These are phyloP conservation scores for Trichophyton benhamiae DNA, from an alignment of 2,329 filamentous ascomycete genomes.

Conservation along the genomic window DNA sequence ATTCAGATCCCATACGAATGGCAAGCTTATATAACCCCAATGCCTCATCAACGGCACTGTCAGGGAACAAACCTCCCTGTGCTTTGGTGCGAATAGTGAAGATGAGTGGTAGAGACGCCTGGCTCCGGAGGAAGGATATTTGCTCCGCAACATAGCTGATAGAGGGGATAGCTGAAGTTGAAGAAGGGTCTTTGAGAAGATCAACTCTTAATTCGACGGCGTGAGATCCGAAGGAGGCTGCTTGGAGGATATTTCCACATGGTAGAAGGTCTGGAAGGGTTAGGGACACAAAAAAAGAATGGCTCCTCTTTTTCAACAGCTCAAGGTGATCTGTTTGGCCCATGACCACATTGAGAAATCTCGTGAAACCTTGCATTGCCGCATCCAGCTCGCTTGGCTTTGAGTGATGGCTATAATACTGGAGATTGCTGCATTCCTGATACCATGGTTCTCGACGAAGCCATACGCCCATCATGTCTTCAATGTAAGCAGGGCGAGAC, in stretches of 20 bases:
- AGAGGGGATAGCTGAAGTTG: constrained; percentile 44
- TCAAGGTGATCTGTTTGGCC: constrained; percentile 46
- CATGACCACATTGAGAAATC: constrained; percentile 58
- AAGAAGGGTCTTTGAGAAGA: constrained; percentile 61
- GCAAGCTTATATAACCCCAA: constrained; percentile 65
- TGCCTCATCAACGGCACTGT: constrained; percentile 58
- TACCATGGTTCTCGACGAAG: constrained; percentile 80
- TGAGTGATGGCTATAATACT: constrained; percentile 71
- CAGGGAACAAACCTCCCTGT: constrained; percentile 81
- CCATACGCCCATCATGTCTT: constrained; percentile 87
- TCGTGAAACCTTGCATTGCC: constrained; percentile 56
- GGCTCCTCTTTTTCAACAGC: constrained; percentile 49
- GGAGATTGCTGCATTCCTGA: constrained; percentile 81
- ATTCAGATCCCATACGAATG: constrained; percentile 75
- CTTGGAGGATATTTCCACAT: constrained; percentile 52
- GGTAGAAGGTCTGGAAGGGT: constrained; percentile 64
- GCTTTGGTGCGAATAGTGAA: constrained; percentile 79
- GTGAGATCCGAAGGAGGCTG: constrained; percentile 72
- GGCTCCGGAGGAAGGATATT: constrained; percentile 62
- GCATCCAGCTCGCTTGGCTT: constrained; percentile 39
- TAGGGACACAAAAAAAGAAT: constrained; percentile 86
- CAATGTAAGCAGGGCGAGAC: constrained; percentile 79
- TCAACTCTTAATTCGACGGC: constrained; percentile 92
- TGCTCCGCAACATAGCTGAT: constrained; percentile 71
- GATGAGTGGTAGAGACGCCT: constrained; percentile 65